Base-by-base conservation (phyloP, 208 protist genomes). In the Wallacemonas sp. region DNA sequence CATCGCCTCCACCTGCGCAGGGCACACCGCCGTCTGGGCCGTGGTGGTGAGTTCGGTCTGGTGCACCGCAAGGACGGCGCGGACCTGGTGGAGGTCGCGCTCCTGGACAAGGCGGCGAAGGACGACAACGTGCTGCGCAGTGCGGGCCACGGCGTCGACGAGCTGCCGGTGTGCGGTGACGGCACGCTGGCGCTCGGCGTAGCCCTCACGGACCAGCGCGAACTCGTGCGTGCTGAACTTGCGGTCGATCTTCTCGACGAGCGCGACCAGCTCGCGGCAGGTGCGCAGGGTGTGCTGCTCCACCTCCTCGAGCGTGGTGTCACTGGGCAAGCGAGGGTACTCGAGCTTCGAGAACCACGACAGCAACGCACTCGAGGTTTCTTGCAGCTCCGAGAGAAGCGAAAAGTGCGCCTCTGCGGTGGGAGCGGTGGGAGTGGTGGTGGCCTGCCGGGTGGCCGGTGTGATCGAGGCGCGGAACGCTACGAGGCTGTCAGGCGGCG, bases 231-330 rank as follows among this genome's bases (percentile, higher is more conserved):
- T 77, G 5, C 63, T 63, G 39, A 89, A 86, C 26, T 82, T 81
- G n/a, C 82, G 73, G 28, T 82, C 82, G 2, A 93, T 70, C 42
- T 63, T 74, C 41, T 89, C 84, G 2, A 89, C 70, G 28, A 84
- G 64, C 1, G 73, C 65, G 4, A 66, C 31, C 0, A 89, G 68
- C 36, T 64, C 72, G 33, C 66, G 49, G 20, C 75, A 72, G 48
- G 73, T 42, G 28, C 61, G 49, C 11, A 75, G 64, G 11, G 76
- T 65, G n/a, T 72, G 61, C n/a, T 54, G 61, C 73, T 93, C 87
- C 41, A 91, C 54, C 32, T 77, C 75, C 26, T 73, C 18, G 41
- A 86, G 23, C 33, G 74, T 71, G 2, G 79, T 57, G 20, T 70
- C 69, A 18, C 77, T 64, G 23, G 76, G 68, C 31, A 91, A 41